Conservation (phyloP, 2,329 filamentous ascomycete genomes). For the Colletotrichum sp. region DNA sequence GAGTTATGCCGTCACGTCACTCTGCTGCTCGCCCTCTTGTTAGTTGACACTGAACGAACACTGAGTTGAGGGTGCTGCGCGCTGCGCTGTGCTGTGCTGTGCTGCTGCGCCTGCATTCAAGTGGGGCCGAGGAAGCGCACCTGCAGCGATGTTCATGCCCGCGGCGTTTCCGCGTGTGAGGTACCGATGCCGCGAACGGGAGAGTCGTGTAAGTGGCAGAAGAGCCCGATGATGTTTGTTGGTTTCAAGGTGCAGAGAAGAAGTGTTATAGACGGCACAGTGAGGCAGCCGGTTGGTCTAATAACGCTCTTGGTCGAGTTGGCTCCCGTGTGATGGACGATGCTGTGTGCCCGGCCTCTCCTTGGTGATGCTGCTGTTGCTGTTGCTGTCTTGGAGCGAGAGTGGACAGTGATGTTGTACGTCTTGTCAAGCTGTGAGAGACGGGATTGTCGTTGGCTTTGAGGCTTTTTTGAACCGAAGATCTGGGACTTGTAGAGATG, state of each 20-base stretch:
- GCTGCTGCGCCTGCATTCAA: constrained; percentile 19
- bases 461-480: neutral
- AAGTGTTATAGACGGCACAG: neutral
- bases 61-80: neutral
- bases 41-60: constrained; percentile 3
- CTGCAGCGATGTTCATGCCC: constrained; percentile 21
- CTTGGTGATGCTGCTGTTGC: neutral
- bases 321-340: neutral
- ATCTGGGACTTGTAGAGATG: constrained; percentile 2
- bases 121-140: constrained; percentile 16
- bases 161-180: constrained; percentile 12
- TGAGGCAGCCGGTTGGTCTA: neutral
- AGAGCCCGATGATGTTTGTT: neutral
- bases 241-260: neutral
- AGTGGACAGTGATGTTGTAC: neutral
- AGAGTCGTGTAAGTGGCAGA: neutral
- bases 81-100: neutral
- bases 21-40: neutral
- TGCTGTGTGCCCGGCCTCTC: neutral
- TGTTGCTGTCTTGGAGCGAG: neutral
- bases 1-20: constrained; percentile 18
- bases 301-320: neutral
- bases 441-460: neutral
- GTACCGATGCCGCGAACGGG: neutral
- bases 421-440: neutral